Conservation (phyloP, 495 filamentous ascomycete genomes). For the Lasiosphaeria ovina region DNA sequence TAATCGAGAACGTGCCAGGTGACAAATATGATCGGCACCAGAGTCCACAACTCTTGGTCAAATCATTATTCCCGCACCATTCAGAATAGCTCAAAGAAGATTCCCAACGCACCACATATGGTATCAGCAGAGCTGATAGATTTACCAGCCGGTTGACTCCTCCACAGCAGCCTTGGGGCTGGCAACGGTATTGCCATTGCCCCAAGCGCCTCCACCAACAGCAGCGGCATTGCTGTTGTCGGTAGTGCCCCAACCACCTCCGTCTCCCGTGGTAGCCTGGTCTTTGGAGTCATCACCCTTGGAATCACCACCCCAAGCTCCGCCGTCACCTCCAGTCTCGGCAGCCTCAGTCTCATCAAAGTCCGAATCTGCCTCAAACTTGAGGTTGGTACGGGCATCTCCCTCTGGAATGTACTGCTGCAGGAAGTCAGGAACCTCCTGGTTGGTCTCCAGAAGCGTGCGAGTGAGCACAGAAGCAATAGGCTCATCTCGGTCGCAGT, state of each 20-base stretch:
- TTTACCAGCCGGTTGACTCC: not conserved
- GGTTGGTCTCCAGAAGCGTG: slow-evolving; percentile 73
- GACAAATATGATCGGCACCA: too few relatives aligned
- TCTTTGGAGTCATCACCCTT: not conserved
- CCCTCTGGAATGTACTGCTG: slow-evolving; percentile 57
- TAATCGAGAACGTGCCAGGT: too few relatives aligned
- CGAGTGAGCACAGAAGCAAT: slow-evolving; percentile 70
- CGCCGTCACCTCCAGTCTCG: slow-evolving; percentile 8
- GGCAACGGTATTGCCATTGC: not conserved
- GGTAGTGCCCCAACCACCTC: slow-evolving; percentile 14
- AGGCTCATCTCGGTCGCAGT: slow-evolving; percentile 63
- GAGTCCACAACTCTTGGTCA: too few relatives aligned
- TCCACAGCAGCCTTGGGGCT: not conserved
- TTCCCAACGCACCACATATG: too few relatives aligned
- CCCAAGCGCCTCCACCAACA: not conserved
- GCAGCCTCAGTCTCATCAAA: slow-evolving; percentile 41
- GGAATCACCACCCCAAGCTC: slow-evolving; percentile 8
- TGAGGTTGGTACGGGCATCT: slow-evolving; percentile 41
- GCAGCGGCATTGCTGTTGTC: not conserved
- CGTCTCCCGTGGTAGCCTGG: not conserved
- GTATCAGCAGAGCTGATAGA: not conserved
- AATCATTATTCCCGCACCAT: too few relatives aligned
- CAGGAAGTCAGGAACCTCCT: slow-evolving; percentile 81
- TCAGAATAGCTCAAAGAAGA: too few relatives aligned
- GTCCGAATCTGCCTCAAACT: slow-evolving; percentile 64